Percentiles rank a stretch among this genome's conserved stretches.
Conservation (phyloP, 2,329 filamentous ascomycete genomes). For the Fusarium setosum region DNA sequence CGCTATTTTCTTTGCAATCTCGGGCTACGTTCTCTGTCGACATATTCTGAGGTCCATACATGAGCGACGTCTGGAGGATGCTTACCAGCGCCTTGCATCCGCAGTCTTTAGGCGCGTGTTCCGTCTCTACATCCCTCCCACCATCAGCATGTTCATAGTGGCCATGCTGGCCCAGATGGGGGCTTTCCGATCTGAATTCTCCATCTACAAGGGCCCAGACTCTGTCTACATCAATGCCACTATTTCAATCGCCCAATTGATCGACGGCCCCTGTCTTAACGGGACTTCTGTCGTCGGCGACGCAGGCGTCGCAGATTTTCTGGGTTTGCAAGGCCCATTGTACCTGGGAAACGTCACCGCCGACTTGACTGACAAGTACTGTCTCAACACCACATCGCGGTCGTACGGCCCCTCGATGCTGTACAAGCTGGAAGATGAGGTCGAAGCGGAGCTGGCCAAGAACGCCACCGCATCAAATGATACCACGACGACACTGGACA, state of each 20-base stretch:
- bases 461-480: conserved; percentile 15
- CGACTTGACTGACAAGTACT: conserved; percentile 46
- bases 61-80: conserved; percentile 48
- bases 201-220: conserved; percentile 51
- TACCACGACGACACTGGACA: neutral
- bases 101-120: conserved; percentile 52
- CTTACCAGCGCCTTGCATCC: conserved; percentile 51
- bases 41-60: conserved; percentile 52
- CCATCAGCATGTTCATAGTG: conserved; percentile 54
- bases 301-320: conserved; percentile 42
- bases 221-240: conserved; percentile 54
- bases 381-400: conserved; percentile 46
- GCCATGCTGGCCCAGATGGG: conserved; percentile 52
- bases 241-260: conserved; percentile 40
- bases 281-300: conserved; percentile 43
- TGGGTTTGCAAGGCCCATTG: conserved; percentile 42
- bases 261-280: conserved; percentile 42
- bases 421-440: conserved; percentile 40
- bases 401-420: conserved; percentile 45
- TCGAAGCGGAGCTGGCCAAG: conserved; percentile 24
- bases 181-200: conserved; percentile 49
- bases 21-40: conserved; percentile 54
- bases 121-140: conserved; percentile 54
- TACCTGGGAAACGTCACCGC: conserved; percentile 48
- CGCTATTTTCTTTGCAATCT: conserved; percentile 57